Percentiles rank a stretch among this genome's conserved stretches.
These are phyloP conservation scores for Lecanicillium sp. DNA, from an alignment of 2,329 filamentous ascomycete species.

Conservation along the genomic window DNA sequence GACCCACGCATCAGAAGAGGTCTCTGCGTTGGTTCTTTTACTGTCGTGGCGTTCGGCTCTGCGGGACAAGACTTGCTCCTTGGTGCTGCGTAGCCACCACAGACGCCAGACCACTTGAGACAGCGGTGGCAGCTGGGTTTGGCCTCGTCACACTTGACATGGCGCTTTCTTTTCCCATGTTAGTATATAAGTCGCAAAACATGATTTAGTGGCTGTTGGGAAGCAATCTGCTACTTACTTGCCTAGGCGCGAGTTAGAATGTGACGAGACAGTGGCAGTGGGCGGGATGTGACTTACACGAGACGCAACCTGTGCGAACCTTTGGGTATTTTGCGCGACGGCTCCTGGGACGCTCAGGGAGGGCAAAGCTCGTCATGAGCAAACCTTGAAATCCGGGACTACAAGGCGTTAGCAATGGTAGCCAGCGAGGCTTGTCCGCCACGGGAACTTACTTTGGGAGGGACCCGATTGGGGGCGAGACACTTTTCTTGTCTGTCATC, in stretches of 20 bases:
- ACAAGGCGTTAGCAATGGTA: not conserved
- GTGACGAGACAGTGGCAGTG: not conserved
- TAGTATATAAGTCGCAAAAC: not conserved
- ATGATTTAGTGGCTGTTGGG: not conserved
- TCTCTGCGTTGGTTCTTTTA: not conserved
- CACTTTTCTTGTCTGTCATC: not conserved
- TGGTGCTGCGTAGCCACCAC: constrained; percentile 20
- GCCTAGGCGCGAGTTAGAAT: constrained; percentile 13
- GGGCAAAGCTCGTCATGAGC: constrained; percentile 20
- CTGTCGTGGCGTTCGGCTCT: not conserved
- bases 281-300: no score
- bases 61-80: not conserved
- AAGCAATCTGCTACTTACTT: constrained; percentile 15
- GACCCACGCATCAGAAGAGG: not conserved
- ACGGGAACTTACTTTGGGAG: not conserved
- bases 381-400: constrained; percentile 10
- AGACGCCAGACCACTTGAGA: constrained; percentile 26
- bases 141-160: constrained; percentile 28
- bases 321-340: constrained; percentile 23
- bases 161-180: constrained; percentile 18
- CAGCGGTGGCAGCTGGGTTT: constrained; percentile 26
- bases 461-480: not conserved
- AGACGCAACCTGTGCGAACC: constrained; percentile 22
- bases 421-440: no score
- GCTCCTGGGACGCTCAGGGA: constrained; percentile 20